A percentile compares a stretch with the other conserved stretches of the same genome.
phyloP scores from a whole-genome alignment of 2,329 filamentous ascomycete species.

The Trichoderma simmonsii region DNA sequence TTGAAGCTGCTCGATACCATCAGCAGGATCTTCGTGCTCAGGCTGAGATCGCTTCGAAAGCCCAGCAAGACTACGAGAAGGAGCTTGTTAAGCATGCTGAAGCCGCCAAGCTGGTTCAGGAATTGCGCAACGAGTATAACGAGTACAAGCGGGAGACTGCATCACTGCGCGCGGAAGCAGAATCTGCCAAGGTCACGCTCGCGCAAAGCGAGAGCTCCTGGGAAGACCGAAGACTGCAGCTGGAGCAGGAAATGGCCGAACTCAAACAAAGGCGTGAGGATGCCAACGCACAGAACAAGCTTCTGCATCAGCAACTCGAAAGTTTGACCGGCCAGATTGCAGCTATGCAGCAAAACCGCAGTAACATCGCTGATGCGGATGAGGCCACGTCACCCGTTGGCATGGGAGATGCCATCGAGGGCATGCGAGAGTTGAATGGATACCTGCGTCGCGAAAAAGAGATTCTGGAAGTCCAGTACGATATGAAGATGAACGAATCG shows the following conservation, averaged over 20 bases:
- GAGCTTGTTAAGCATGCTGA: conserved; percentile 95
- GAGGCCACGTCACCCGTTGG: conserved; percentile 52
- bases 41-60: conserved; percentile 86
- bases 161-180: conserved; percentile 73
- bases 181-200: conserved; percentile 77
- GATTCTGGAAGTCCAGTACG: conserved; percentile 94
- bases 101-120: conserved; percentile 81
- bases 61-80: conserved; percentile 92
- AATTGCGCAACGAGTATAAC: conserved; percentile 75
- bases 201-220: conserved; percentile 82
- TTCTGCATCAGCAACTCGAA: conserved; percentile 87
- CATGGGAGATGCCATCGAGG: conserved; percentile 62
- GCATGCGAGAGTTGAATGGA: conserved; percentile 83
- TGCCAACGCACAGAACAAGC: conserved; percentile 81
- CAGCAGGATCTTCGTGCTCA: conserved; percentile 91
- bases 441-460: conserved; percentile 95
- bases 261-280: conserved; percentile 78
- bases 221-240: conserved; percentile 74
- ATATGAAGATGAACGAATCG: conserved; percentile 81
- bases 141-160: conserved; percentile 76
- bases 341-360: conserved; percentile 72
- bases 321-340: conserved; percentile 76
- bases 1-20: conserved; percentile 76
- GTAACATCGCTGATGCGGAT: conserved; percentile 47
- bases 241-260: conserved; percentile 81